phyloP scores from a whole-genome alignment of 352 stramenopile species.

The Phytophthora sojae region DNA sequence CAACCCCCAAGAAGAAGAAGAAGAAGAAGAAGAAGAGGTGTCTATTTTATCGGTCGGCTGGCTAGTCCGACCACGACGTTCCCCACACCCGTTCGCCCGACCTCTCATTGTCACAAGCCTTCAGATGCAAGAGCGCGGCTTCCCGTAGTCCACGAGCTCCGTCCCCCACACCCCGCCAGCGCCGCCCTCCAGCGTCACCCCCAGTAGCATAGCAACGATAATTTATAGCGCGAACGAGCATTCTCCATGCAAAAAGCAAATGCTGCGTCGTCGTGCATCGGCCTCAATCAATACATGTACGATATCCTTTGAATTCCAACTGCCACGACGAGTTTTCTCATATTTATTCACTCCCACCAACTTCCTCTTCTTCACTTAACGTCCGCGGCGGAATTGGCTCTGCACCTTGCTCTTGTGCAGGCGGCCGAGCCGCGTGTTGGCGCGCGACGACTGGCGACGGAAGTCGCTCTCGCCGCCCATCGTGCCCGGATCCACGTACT shows the following conservation, averaged over 20 bases:
- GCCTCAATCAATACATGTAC: slow-evolving; percentile 29
- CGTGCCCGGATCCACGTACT: slow-evolving; percentile 82
- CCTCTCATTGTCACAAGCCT: neutral
- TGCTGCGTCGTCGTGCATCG: slow-evolving; percentile 1
- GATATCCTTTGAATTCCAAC: slow-evolving; percentile 16
- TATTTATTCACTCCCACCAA: slow-evolving; percentile 10
- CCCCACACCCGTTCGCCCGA: neutral
- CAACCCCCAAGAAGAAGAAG: neutral
- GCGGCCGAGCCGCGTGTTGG: slow-evolving; percentile 58
- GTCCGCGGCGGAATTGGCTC: slow-evolving; percentile 54
- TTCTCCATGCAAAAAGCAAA: slow-evolving; percentile 3
- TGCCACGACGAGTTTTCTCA: slow-evolving; percentile 4
- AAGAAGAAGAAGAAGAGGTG: neutral
- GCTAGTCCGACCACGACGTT: slow-evolving; percentile 3
- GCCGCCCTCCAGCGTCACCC: slow-evolving; percentile 16
- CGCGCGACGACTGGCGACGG: slow-evolving; percentile 58
- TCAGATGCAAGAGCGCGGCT: slow-evolving; percentile 14
- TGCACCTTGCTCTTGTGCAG: slow-evolving; percentile 53
- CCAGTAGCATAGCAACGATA: slow-evolving; percentile 38
- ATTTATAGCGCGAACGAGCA: slow-evolving; percentile 44
- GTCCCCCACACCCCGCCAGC: neutral
- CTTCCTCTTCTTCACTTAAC: slow-evolving; percentile 10
- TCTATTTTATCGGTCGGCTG: slow-evolving; percentile 19
- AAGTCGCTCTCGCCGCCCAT: slow-evolving; percentile 82
- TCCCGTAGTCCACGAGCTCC: slow-evolving; percentile 7